Conservation (phyloP, 306 rosid genomes). For the Albizia julibrissin region DNA sequence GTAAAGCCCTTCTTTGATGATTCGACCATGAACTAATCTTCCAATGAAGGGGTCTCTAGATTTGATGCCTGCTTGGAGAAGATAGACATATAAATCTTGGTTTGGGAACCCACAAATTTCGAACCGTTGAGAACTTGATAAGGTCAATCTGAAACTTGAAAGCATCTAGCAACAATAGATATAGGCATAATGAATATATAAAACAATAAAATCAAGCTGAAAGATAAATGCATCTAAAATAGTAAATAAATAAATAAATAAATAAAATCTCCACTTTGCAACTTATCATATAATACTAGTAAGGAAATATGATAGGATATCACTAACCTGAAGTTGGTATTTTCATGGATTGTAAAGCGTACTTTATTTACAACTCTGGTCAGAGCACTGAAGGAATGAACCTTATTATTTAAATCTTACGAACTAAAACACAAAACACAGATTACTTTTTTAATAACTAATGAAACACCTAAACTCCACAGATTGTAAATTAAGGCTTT, state of each 20-base stretch:
- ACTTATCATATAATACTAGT: neutral
- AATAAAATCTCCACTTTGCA: conserved; percentile 12
- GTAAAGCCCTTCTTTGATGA: conserved; percentile 71
- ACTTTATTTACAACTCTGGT: neutral
- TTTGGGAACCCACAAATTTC: neutral
- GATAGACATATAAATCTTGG: conserved; percentile 39
- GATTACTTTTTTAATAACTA: neutral
- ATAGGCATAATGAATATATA: neutral
- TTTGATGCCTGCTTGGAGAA: conserved; percentile 68
- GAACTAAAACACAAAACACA: too few relatives aligned
- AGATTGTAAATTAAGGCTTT: neutral
- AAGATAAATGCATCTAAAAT: conserved; percentile 22
- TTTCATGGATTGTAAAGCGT: neutral
- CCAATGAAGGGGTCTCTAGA: conserved; percentile 50
- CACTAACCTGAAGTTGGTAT: neutral
- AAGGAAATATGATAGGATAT: neutral
- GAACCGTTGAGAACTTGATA: neutral
- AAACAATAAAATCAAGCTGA: neutral
- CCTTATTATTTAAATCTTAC: neutral
- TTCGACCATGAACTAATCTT: conserved; percentile 59
- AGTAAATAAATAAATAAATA: neutral
- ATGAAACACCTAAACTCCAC: neutral
- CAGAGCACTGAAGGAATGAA: neutral
- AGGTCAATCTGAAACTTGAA: neutral
- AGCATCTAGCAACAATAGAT: neutral